Conservation (phyloP, 257 asterid species). For the Nyctanthes arbortristis region DNA sequence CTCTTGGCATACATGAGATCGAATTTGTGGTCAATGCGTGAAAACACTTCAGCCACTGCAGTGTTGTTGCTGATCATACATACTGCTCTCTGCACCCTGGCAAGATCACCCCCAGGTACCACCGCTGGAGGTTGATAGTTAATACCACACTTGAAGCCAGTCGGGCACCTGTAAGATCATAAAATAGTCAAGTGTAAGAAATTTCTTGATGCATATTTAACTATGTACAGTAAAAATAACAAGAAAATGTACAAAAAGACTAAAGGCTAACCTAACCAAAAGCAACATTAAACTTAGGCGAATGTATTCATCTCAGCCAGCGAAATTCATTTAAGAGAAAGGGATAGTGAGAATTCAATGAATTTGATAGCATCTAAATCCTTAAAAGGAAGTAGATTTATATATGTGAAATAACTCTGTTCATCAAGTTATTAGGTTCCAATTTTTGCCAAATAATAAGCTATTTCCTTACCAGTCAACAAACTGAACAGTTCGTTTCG, state of each 20-base stretch:
- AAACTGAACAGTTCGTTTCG: constrained; percentile 3
- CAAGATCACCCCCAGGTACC: constrained; percentile 55
- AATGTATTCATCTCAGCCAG: no score
- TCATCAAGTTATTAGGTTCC: not conserved
- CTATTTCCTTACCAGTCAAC: constrained; percentile 10
- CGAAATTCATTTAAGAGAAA: not conserved
- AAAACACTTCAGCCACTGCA: constrained; percentile 51
- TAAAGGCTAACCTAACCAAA: no score
- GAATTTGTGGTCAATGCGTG: constrained; percentile 50
- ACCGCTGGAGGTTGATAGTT: constrained; percentile 52
- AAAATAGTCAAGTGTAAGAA: not conserved
- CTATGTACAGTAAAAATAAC: not conserved
- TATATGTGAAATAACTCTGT: not conserved
- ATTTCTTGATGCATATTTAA: no score
- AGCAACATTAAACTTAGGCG: not conserved
- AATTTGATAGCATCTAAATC: no score
- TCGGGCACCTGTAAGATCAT: constrained; percentile 41
- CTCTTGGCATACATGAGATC: constrained; percentile 55
- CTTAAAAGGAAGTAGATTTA: no score
- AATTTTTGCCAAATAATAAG: not conserved
- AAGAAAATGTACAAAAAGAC: not conserved
- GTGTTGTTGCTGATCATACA: constrained; percentile 58
- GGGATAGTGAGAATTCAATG: not conserved
- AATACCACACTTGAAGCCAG: constrained; percentile 52
- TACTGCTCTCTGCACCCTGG: constrained; percentile 51